phyloP scores from a whole-genome alignment of 345 rosid species.

The Citrus trifoliata region DNA sequence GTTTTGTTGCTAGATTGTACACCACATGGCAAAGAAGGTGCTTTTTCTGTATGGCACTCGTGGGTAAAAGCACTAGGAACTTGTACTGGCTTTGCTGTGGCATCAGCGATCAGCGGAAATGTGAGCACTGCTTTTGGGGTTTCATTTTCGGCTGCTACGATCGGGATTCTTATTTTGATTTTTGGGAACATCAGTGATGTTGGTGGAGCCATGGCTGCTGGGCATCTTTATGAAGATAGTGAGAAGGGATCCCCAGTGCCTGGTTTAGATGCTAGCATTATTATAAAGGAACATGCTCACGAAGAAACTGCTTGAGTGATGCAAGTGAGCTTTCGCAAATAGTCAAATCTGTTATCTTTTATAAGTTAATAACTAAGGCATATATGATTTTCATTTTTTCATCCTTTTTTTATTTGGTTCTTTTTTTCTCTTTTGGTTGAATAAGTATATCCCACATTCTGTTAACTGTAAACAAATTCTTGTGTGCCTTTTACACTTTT shows the following conservation, averaged over 20 bases:
- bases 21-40: slow-evolving; percentile 41
- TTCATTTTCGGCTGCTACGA: slow-evolving; percentile 28
- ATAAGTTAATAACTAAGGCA: neutral
- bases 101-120: slow-evolving; percentile 38
- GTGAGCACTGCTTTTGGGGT: slow-evolving; percentile 35
- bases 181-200: slow-evolving; percentile 51
- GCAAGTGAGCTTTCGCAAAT: neutral
- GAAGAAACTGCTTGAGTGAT: slow-evolving; percentile 1
- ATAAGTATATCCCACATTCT: too few relatives aligned
- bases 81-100: slow-evolving; percentile 48
- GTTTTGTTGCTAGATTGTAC: too few relatives aligned
- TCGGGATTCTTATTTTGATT: slow-evolving; percentile 33
- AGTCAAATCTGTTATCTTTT: too few relatives aligned
- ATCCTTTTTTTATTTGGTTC: too few relatives aligned
- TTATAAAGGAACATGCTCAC: neutral
- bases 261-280: neutral
- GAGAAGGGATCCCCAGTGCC: slow-evolving; percentile 1
- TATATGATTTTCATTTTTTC: neutral
- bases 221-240: slow-evolving; percentile 22
- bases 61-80: slow-evolving; percentile 42
- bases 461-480: too few relatives aligned
- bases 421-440: neutral
- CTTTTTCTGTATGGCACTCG: slow-evolving; percentile 45
- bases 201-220: slow-evolving; percentile 46
- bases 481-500: too few relatives aligned